A percentile compares a stretch with the other conserved stretches of the same genome.
Evolutionary conservation across 192 early-diverging fungal genomes (phyloP).

Genomic region (Linderina pennispora): DNA sequence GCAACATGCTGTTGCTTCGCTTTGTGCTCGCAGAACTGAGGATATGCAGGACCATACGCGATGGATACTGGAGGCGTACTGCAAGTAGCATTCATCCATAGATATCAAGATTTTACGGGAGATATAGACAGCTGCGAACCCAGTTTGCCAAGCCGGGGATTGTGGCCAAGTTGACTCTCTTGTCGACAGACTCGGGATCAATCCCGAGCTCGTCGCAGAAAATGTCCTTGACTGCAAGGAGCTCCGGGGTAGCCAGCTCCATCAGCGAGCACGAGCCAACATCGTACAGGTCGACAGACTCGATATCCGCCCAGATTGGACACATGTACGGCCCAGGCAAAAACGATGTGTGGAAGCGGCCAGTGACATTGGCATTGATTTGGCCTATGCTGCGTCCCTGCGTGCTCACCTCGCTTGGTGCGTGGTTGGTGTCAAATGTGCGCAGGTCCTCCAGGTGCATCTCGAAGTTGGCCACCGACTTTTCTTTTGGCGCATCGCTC

Average conservation of each 20-base stretch:
- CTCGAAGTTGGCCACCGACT: background rate
- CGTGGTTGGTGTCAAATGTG: constrained; percentile 2
- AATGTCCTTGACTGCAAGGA: constrained; percentile 42
- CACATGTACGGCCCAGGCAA: constrained; percentile 40
- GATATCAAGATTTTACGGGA: too few relatives aligned
- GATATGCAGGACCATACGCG: too few relatives aligned
- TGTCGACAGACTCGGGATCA: constrained; percentile 25
- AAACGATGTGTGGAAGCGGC: constrained; percentile 34
- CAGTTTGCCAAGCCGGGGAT: constrained; percentile 35
- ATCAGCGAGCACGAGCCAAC: constrained; percentile 38
- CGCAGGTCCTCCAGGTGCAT: background rate
- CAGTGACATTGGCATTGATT: constrained; percentile 33
- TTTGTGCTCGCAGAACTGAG: too few relatives aligned
- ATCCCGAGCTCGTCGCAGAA: constrained; percentile 42
- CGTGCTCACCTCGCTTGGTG: constrained; percentile 30
- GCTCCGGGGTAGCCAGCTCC: constrained; percentile 37
- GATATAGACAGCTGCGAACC: constrained; percentile 25
- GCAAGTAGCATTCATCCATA: too few relatives aligned
- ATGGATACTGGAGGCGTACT: too few relatives aligned
- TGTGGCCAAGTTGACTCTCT: constrained; percentile 28
- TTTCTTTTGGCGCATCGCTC: background rate
- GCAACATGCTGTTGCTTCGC: too few relatives aligned
- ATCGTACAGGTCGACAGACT: constrained; percentile 41
- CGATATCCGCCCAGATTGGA: constrained; percentile 45
- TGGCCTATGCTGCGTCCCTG: constrained; percentile 7